phyloP scores from a whole-genome alignment of 441 rosid species.

The Bruguiera hainesii region DNA sequence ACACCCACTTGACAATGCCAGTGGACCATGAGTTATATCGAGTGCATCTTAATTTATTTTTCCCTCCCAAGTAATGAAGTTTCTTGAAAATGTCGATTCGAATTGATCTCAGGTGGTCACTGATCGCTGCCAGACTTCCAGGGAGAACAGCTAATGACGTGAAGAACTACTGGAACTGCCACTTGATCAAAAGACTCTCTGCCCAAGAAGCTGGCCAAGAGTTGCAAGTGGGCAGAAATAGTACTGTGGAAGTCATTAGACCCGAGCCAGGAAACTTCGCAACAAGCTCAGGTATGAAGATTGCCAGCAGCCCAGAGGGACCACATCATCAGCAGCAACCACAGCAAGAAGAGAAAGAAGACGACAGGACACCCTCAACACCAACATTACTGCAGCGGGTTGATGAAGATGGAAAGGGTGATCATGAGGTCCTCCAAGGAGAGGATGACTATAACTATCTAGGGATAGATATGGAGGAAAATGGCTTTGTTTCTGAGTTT shows the following conservation, averaged over 20 bases:
- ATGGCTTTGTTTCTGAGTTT: conserved; percentile 14
- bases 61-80: neutral
- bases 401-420: neutral
- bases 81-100: neutral
- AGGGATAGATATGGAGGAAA: conserved; percentile 4
- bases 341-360: neutral
- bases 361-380: neutral
- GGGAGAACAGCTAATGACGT: conserved; percentile 44
- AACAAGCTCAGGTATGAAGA: neutral
- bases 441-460: conserved; percentile 2
- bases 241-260: conserved; percentile 6
- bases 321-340: conserved; percentile 8
- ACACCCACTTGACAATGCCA: no score
- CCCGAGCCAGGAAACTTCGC: conserved; percentile 9
- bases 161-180: conserved; percentile 49
- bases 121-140: conserved; percentile 36
- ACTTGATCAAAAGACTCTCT: conserved; percentile 30
- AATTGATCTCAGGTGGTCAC: conserved; percentile 32
- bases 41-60: neutral
- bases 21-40: no score
- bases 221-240: conserved; percentile 8
- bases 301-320: neutral
- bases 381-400: neutral
- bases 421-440: conserved; percentile 1
- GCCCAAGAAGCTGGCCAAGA: conserved; percentile 15